Evolutionary conservation across 306 rosid genomes (phyloP).

Genomic region (Castanea mollissima): DNA sequence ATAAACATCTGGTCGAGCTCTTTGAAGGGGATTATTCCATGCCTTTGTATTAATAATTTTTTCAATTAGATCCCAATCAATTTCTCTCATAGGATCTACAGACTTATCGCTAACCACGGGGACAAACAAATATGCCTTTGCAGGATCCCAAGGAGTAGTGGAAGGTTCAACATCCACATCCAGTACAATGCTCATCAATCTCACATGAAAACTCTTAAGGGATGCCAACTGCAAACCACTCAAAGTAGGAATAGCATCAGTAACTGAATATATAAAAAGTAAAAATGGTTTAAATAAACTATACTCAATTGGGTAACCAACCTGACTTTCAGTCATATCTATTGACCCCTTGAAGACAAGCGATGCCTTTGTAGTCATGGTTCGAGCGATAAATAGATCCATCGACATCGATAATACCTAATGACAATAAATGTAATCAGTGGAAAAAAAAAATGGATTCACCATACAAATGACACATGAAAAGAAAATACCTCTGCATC

Average conservation of each 20-base stretch:
- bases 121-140: constrained; percentile 94
- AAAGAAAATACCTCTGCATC: constrained; percentile 93
- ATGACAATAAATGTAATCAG: constrained; percentile 21
- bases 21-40: constrained; percentile 97
- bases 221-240: constrained; percentile 69
- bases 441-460: constrained; percentile 9
- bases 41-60: constrained; percentile 68
- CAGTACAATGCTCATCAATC: constrained; percentile 97
- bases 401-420: constrained; percentile 99
- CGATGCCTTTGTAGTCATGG: constrained; percentile 95
- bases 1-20: constrained; percentile 99
- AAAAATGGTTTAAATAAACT: constrained; percentile 12
- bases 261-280: constrained; percentile 21
- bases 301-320: constrained; percentile 20
- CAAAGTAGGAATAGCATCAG: constrained; percentile 31
- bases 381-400: constrained; percentile 99
- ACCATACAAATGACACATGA: constrained; percentile 12
- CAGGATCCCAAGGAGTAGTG: constrained; percentile 99
- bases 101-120: constrained; percentile 84
- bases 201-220: constrained; percentile 93
- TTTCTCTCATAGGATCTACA: constrained; percentile 71
- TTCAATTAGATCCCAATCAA: constrained; percentile 94
- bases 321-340: constrained; percentile 83
- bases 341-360: constrained; percentile 82
- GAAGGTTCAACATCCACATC: constrained; percentile 99